These are phyloP conservation scores for Echium plantagineum DNA, from an alignment of 257 asterid species.

Conservation along the genomic window DNA sequence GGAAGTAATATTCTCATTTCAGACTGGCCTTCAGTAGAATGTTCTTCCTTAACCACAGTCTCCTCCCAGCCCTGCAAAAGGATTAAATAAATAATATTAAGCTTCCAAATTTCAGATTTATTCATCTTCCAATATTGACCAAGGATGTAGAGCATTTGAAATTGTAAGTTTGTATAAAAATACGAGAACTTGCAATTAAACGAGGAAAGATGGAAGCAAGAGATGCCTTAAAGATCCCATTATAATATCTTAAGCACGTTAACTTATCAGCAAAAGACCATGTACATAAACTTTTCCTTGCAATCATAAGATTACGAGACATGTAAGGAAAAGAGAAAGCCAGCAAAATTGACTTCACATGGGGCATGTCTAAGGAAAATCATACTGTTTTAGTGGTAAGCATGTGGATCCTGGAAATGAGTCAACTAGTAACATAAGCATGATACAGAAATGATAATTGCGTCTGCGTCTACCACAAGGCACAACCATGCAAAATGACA, in stretches of 20 bases:
- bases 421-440: not conserved
- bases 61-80: constrained; percentile 94
- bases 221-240: not conserved
- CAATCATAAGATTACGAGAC: not conserved
- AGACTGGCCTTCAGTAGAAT: constrained; percentile 49
- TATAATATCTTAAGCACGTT: not conserved
- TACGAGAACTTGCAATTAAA: not conserved
- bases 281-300: not conserved
- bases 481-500: not conserved
- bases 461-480: not conserved
- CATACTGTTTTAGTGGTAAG: not conserved
- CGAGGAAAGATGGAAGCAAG: not conserved
- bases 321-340: not conserved
- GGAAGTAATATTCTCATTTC: constrained; percentile 91
- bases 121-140: not conserved
- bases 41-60: constrained; percentile 76
- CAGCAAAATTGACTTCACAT: not conserved
- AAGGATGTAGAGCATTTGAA: no score
- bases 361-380: not conserved
- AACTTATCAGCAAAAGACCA: not conserved
- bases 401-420: no score
- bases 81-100: constrained; percentile 11
- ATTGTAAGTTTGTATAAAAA: not conserved
- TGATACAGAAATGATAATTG: not conserved
- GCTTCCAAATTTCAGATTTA: constrained; percentile 11